A percentile compares a stretch with the other conserved stretches of the same genome.
These are phyloP conservation scores for Ganoderma sinense DNA, from an alignment of 1,284 basidiomycete genomes.

Conservation along the genomic window DNA sequence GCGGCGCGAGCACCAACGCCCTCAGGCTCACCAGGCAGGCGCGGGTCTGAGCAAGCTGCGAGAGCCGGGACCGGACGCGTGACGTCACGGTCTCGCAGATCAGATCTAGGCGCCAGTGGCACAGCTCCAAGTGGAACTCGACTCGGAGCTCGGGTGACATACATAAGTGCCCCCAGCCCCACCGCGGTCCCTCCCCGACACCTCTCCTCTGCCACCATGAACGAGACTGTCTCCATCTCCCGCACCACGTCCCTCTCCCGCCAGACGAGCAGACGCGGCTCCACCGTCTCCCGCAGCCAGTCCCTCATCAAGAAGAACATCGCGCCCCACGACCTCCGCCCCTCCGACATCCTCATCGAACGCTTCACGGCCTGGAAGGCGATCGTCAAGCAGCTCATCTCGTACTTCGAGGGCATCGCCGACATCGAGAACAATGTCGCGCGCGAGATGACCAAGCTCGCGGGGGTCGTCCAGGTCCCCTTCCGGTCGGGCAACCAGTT, in stretches of 20 bases:
- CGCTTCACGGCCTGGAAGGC: slow-evolving; percentile 93
- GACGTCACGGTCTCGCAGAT: too few species aligned
- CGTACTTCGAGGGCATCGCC: slow-evolving; percentile 90
- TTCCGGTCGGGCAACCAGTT: slow-evolving; percentile 97
- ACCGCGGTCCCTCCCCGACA: neutral
- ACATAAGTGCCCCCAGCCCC: slow-evolving; percentile 4
- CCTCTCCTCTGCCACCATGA: slow-evolving; percentile 36
- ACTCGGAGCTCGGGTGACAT: too few species aligned
- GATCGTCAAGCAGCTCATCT: slow-evolving; percentile 95
- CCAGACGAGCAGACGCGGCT: slow-evolving; percentile 65
- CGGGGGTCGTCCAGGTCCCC: slow-evolving; percentile 98
- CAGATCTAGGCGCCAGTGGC: too few species aligned
- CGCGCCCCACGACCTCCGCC: slow-evolving; percentile 88
- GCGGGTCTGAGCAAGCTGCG: too few species aligned
- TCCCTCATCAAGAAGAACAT: slow-evolving; percentile 92
- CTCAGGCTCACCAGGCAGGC: too few species aligned
- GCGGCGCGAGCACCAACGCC: too few species aligned
- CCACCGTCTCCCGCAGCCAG: slow-evolving; percentile 78
- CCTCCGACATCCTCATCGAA: slow-evolving; percentile 97
- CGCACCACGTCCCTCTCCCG: slow-evolving; percentile 76
- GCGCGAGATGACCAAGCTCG: slow-evolving; percentile 93
- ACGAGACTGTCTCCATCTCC: slow-evolving; percentile 61
- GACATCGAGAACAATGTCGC: slow-evolving; percentile 97
- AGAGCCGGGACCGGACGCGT: too few species aligned
- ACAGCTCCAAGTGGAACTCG: too few species aligned